phyloP scores from a whole-genome alignment of 2,329 filamentous ascomycete species.

The Cylindrodendrum hubeiense region DNA sequence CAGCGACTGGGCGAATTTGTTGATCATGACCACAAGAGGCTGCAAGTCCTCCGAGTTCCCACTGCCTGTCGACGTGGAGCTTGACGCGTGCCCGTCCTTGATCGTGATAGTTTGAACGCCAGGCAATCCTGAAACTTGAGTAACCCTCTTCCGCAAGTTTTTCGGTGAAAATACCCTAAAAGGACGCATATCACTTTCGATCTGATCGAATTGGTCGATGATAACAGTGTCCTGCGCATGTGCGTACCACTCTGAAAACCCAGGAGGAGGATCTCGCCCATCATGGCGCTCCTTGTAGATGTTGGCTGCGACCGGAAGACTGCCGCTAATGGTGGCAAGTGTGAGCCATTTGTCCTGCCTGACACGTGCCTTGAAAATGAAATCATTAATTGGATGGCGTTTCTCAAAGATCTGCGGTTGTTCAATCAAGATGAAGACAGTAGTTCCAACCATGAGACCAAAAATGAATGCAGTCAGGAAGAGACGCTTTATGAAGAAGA shows the following conservation, averaged over 20 bases:
- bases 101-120: conserved; percentile 68
- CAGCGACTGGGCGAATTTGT: conserved; percentile 77
- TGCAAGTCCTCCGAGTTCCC: conserved; percentile 54
- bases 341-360: conserved; percentile 63
- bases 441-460: conserved; percentile 51
- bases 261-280: conserved; percentile 79
- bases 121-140: conserved; percentile 53
- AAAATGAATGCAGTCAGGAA: conserved; percentile 55
- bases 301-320: conserved; percentile 58
- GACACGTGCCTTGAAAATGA: conserved; percentile 63
- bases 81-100: conserved; percentile 69
- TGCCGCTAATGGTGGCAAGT: conserved; percentile 60
- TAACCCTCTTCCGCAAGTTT: conserved; percentile 72
- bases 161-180: conserved; percentile 82
- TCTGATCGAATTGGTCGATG: conserved; percentile 85
- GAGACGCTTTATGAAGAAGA: conserved; percentile 58
- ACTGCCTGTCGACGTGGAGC: conserved; percentile 50
- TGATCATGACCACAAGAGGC: conserved; percentile 74
- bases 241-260: conserved; percentile 88
- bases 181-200: conserved; percentile 79
- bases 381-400: conserved; percentile 61
- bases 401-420: conserved; percentile 43
- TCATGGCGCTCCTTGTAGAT: conserved; percentile 67
- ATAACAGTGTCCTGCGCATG: conserved; percentile 80
- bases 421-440: conserved; percentile 52